Evolutionary conservation across 2,329 filamentous ascomycete genomes (phyloP), one percentile per base, ranked within the genome.

Genomic region (Cordyceps tenuipes): DNA sequence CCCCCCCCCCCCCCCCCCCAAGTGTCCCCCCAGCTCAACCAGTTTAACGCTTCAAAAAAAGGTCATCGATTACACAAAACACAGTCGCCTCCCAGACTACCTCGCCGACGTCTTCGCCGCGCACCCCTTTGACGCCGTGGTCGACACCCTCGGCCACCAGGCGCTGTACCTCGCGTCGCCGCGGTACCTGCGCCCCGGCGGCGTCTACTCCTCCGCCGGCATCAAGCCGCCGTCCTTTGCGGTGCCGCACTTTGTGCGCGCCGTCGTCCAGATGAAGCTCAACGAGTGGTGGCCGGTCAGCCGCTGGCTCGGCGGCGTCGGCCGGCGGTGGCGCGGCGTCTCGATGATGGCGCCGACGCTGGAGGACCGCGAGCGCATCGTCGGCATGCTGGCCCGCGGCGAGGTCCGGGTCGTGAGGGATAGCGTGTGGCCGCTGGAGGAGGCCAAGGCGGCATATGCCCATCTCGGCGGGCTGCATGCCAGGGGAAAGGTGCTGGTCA

Each of bases 91-190:
- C 1, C 63, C 75, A 1, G 63, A 66, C 0, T 63, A 73, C 36
- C 68, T 81, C 9, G 65, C 68, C 0, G 57, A 66, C 8, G 55
- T 64, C 49, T 78, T 71, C 64, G 66, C 63, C 3, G 41, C 63
- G 23, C 36, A 63, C n/a, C 62, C 70, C 0, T 74, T 77, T 49
- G 72, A 81, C 65, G 65, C 75, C 48, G 75, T 82, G 56, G 72
- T 82, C 49, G 81, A 83, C 64, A 77, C 76, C 49, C 72, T 78
- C 5, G 80, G 81, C 13, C 73, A 73, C 23, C 77, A 81, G 50
- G 66, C 75, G 2, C 68, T 83, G 21, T 82, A 77, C 64, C 60
- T 64, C 9, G 62, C 75, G 21, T 75, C 71, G 8, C 65, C 73
- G 1, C 43, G 58, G 4, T 81, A 76, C 61, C 70, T 81, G 29